A percentile compares a stretch with the other conserved stretches of the same genome.
These are phyloP conservation scores for Plenodomus tracheiphilus DNA, from an alignment of 2,329 filamentous ascomycete species.

Conservation along the genomic window DNA sequence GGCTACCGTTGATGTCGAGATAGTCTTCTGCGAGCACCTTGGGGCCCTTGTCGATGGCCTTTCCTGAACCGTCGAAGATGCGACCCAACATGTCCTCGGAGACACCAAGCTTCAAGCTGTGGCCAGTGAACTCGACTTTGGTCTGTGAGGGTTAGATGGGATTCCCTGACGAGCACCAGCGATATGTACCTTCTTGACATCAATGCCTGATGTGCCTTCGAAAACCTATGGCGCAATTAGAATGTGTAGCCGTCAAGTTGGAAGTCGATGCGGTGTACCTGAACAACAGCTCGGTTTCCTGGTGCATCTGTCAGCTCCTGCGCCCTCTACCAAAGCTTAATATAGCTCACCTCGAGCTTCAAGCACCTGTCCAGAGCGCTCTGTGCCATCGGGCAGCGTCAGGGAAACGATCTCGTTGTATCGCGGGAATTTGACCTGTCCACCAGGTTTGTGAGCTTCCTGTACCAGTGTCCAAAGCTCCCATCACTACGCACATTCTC, in stretches of 20 bases:
- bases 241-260: conserved; percentile 2
- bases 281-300: conserved; percentile 94
- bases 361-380: conserved; percentile 91
- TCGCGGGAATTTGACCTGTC: conserved; percentile 91
- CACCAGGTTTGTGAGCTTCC: conserved; percentile 25
- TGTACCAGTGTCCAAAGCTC: conserved; percentile 2
- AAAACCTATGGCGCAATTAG: conserved; percentile 71
- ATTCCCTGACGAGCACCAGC: conserved; percentile 11
- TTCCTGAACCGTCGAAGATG: conserved; percentile 97
- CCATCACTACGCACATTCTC: conserved; percentile 73
- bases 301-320: conserved; percentile 21
- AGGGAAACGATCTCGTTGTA: conserved; percentile 98
- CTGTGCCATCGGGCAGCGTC: conserved; percentile 92
- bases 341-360: conserved; percentile 82
- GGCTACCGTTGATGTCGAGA: conserved; percentile 97
- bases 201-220: conserved; percentile 93
- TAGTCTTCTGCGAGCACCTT: conserved; percentile 98
- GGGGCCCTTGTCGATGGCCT: conserved; percentile 97
- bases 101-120: conserved; percentile 97
- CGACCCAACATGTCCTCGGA: conserved; percentile 99
- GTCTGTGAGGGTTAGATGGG: conserved; percentile 61
- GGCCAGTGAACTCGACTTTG: conserved; percentile 94
- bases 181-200: conserved; percentile 82
- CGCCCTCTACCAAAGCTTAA: neutral
- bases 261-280: conserved; percentile 60